These are phyloP conservation scores for Pichia scutulata DNA, from an alignment of 805 yeast species.

Conservation along the genomic window DNA sequence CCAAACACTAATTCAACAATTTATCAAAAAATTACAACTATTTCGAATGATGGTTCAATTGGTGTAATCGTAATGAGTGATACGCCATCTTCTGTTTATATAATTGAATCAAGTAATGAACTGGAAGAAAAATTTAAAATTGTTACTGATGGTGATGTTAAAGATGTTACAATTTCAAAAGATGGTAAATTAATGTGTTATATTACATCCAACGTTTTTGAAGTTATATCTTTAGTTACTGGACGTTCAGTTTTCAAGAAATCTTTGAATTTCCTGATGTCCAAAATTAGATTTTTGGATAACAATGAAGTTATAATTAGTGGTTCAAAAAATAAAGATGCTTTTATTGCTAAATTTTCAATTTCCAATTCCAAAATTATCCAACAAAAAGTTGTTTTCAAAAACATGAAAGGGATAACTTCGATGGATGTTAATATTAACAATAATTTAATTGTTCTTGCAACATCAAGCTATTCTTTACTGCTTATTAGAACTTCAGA, in stretches of 20 bases:
- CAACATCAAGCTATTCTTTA: constrained; percentile 63
- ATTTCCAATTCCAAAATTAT: constrained; percentile 34
- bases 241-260: constrained; percentile 32
- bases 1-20: constrained; percentile 42
- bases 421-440: constrained; percentile 37
- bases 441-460: constrained; percentile 42
- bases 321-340: constrained; percentile 38
- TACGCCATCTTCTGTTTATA: constrained; percentile 54
- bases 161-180: constrained; percentile 62
- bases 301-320: constrained; percentile 35
- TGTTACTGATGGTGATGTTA: constrained; percentile 45
- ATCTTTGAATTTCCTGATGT: constrained; percentile 21
- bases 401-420: constrained; percentile 48
- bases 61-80: constrained; percentile 67
- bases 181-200: constrained; percentile 59
- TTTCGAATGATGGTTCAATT: constrained; percentile 51
- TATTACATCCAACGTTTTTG: constrained; percentile 48
- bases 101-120: constrained; percentile 45
- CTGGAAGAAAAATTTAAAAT: constrained; percentile 48
- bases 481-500: constrained; percentile 44
- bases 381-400: constrained; percentile 36
- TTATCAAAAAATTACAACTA: constrained; percentile 54
- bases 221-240: constrained; percentile 42
- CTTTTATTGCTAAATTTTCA: constrained; percentile 37
- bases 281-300: constrained; percentile 28